Evolutionary conservation across 2,329 filamentous ascomycete genomes (phyloP), one percentile per base, ranked within the genome.

Genomic region (Arthrobotrys iridis): DNA sequence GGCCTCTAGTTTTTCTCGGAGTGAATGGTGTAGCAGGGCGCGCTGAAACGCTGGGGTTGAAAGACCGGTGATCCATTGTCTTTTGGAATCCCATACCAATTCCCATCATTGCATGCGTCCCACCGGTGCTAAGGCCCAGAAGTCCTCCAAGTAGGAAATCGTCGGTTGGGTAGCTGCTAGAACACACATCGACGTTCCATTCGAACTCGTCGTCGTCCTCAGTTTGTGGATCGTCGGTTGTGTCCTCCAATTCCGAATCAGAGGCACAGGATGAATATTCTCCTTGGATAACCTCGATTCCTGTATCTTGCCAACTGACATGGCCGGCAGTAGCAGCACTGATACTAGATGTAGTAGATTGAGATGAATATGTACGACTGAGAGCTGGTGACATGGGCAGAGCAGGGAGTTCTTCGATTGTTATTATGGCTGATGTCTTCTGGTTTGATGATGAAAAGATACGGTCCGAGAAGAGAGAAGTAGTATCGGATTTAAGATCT

Each of bases 131-230:
- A 10, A 76, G 52, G 6, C 65, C 58, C 3, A 71, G 52, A 8
- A 76, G 10, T 10, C 72, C 72, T 6, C 72, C 72, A 2, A 76
- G 64, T 2, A 76, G 59, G 65, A 71, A 71, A 52, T 70, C 72
- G 48, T 76, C 72, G 2, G 72, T 71, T 10, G 65, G 72, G 20
- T 76, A 76, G 43, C 65, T 70, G 50, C 65, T 70, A 35, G 72
- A 76, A 48, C 72, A 76, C 22, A 76, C 66, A 15, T 76, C 72
- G 13, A 76, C 66, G 43, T 71, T 76, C 72, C 72, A 76, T 15
- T 76, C 72, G 43, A 76, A 76, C 18, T 65, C 60, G 28, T 76
- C 72, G 20, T 76, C 72, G 43, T 76, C 72, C 28, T 76, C 72
- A 33, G 72, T 76, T 30, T 71, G 72, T 40, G 66, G 66, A 30